phyloP scores from a whole-genome alignment of 495 filamentous ascomycete species.

The Evernia prunastri region DNA sequence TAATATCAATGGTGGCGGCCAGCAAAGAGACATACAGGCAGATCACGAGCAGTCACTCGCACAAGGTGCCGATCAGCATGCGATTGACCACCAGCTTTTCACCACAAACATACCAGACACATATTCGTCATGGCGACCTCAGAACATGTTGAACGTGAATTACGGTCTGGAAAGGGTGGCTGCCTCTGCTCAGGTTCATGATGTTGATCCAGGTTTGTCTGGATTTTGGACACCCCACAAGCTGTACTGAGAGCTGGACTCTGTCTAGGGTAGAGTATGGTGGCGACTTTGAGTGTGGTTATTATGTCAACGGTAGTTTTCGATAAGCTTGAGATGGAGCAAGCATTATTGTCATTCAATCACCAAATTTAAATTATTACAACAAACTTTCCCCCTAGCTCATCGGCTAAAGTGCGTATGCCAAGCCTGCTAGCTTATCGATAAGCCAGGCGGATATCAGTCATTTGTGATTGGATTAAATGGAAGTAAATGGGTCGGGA shows the following conservation, averaged over 20 bases:
- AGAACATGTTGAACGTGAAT: not conserved
- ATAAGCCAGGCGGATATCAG: not conserved
- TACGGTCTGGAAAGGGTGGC: not conserved
- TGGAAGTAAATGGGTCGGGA: too few relatives aligned
- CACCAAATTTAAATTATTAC: too few relatives aligned
- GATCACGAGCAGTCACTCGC: not conserved
- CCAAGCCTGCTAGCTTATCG: conserved; percentile 3
- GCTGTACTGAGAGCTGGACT: conserved; percentile 1
- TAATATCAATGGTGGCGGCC: not conserved
- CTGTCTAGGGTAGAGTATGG: too few relatives aligned
- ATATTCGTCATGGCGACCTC: not conserved
- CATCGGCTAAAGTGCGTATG: not conserved
- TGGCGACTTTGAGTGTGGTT: not conserved
- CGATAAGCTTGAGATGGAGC: not conserved
- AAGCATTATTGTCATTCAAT: not conserved
- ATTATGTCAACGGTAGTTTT: not conserved
- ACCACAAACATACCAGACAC: not conserved
- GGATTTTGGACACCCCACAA: conserved; percentile 17
- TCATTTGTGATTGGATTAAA: too few relatives aligned
- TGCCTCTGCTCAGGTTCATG: not conserved
- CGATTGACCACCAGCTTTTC: not conserved
- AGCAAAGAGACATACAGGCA: not conserved
- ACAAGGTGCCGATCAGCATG: not conserved
- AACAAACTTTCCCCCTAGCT: too few relatives aligned
- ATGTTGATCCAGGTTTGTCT: not conserved